Base-by-base conservation (phyloP, 176 grass and related monocot species). In the Oryza glumipatula region DNA sequence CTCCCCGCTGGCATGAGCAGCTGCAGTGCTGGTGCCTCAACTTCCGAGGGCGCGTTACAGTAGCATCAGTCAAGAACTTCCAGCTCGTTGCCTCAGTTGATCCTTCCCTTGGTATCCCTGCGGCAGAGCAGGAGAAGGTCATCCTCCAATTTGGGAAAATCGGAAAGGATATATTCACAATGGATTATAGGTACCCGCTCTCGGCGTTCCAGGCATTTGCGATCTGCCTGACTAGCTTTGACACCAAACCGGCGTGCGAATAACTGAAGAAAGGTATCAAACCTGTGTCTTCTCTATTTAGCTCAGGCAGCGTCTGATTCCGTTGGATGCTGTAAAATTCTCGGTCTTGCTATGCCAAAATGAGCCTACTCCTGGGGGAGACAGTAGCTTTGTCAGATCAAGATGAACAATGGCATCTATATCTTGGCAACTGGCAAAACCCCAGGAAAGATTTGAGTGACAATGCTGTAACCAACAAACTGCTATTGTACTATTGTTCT, bases 21-120 rank as follows among this genome's bases (percentile, higher is more conserved):
- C 84, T 99, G 65, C 96, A 99, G 46, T 99, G 96, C 76, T 96
- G 96, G 96, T 99, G 96, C 90, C 89, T 99, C 89, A 99, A 99
- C 87, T 99, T 99, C 67, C 88, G 94, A 61, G 96, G 96, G 65
- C 88, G 94, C 2, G 96, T 99, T 32, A 99, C 96, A 0, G 96
- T 99, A 3, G 94, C 96, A 19, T 99, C 96, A 0, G 94, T 99
- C 67, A 99, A 99, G 91, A 99, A 99, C 77, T 99, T 96, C 76
- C 96, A 99, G 87, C 92, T 99, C 5, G 96, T 96, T 0, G 96
- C 91, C 2, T 89, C 86, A 1, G 81, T 95, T 21, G 89, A 96
- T 76, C 94, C 92, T 82, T 85, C 87, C 30, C 81, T 87, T 0
- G 83, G 90, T 28, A 45, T 96, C 33, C 89, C 91, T 7, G 79